A percentile compares a stretch with the other conserved stretches of the same genome.
phyloP scores from a whole-genome alignment of 31 red algal genomes.

The Pterothamnion heteromorphum region DNA sequence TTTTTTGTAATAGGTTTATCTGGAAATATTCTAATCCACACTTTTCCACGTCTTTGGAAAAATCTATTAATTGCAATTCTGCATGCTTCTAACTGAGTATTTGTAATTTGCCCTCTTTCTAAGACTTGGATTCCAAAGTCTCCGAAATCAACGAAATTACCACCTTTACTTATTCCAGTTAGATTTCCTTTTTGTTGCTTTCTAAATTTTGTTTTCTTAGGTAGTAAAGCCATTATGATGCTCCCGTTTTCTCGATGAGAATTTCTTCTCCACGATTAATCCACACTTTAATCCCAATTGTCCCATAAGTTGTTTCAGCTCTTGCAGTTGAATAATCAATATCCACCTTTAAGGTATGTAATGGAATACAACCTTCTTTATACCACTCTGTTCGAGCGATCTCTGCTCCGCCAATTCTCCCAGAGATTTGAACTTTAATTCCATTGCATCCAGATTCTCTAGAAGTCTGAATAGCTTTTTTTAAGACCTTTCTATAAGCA shows the following conservation, averaged over 20 bases:
- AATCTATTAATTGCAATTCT: slow-evolving; percentile 8
- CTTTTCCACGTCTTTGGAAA: not conserved
- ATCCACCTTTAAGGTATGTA: not conserved
- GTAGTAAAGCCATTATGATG: not conserved
- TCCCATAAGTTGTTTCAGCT: slow-evolving; percentile 27
- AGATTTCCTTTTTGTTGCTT: not conserved
- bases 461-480: slow-evolving; percentile 12
- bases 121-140: not conserved
- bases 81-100: slow-evolving; percentile 11
- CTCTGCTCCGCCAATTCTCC: slow-evolving; percentile 4
- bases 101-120: not conserved
- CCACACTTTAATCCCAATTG: slow-evolving; percentile 30
- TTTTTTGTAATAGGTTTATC: not conserved
- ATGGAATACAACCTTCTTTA: not conserved
- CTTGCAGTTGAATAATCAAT: not conserved
- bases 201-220: not conserved
- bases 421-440: not conserved
- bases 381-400: slow-evolving; percentile 24
- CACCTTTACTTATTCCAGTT: not conserved
- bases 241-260: not conserved
- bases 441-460: not conserved
- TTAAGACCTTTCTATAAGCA: not conserved
- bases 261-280: not conserved
- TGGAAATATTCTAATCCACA: slow-evolving; percentile 26
- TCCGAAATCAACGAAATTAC: not conserved